Evolutionary conservation across 345 rosid genomes (phyloP).

Genomic region (Theobroma cacao): DNA sequence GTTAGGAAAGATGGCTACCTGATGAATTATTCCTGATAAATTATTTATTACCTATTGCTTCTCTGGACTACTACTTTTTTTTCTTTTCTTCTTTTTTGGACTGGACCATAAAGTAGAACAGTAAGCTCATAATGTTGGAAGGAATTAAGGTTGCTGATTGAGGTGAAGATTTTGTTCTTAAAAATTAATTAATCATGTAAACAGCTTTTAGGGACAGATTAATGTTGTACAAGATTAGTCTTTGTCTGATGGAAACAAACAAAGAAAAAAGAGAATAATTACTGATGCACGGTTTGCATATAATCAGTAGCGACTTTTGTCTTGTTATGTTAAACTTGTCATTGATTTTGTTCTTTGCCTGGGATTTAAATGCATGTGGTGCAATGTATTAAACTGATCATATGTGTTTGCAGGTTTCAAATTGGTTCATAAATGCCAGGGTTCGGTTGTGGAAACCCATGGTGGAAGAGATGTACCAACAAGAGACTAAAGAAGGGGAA

Average conservation of each 20-base stretch:
- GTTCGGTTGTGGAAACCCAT: slow-evolving; percentile 99
- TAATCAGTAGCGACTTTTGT: not conserved
- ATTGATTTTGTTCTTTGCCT: not conserved
- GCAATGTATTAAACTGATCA: not conserved
- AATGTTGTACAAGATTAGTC: not conserved
- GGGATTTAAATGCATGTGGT: not conserved
- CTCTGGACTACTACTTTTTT: not conserved
- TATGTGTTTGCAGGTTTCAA: slow-evolving; percentile 64
- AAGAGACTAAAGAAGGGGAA: slow-evolving; percentile 67
- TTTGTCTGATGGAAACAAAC: not conserved
- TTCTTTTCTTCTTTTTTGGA: not conserved
- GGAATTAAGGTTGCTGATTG: not conserved
- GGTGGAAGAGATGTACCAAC: slow-evolving; percentile 99
- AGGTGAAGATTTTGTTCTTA: not conserved
- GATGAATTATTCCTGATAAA: not conserved
- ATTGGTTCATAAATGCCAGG: slow-evolving; percentile 99
- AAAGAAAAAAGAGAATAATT: not conserved
- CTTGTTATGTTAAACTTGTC: not conserved
- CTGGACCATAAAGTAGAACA: slow-evolving; percentile 1
- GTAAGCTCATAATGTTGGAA: not conserved
- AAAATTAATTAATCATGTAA: not conserved
- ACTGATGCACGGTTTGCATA: not conserved
- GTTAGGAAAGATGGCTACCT: slow-evolving; percentile 3
- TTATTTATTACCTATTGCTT: not conserved
- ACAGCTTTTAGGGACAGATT: not conserved